phyloP scores from a whole-genome alignment of 2,329 filamentous ascomycete genomes.

The Colletotrichum sp. region DNA sequence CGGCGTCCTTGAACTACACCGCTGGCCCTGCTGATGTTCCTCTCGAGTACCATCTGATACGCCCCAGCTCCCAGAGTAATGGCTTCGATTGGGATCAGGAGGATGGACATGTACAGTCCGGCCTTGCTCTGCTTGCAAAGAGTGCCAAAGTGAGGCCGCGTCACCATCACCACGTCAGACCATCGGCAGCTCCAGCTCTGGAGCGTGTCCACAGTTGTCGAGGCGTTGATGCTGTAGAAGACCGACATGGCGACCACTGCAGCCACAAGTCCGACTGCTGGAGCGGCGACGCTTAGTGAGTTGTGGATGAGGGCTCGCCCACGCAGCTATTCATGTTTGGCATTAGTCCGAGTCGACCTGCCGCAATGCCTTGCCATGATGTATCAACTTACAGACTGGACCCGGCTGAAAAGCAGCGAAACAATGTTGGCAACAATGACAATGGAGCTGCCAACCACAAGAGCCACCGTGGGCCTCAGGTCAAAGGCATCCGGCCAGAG shows the following conservation, averaged over 20 bases:
- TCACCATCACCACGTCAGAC: slow-evolving; percentile 55
- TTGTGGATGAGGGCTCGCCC: background rate
- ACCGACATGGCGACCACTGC: slow-evolving; percentile 60
- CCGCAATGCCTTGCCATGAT: background rate
- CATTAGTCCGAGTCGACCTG: background rate
- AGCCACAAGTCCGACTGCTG: slow-evolving; percentile 35
- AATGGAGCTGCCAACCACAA: slow-evolving; percentile 57
- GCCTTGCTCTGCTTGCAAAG: slow-evolving; percentile 63
- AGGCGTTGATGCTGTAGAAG: slow-evolving; percentile 63
- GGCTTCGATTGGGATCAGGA: slow-evolving; percentile 63
- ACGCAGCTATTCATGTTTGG: background rate
- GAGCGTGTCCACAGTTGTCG: slow-evolving; percentile 56
- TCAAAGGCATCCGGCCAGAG: slow-evolving; percentile 66
- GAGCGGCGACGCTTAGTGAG: slow-evolving; percentile 29
- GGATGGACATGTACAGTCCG: slow-evolving; percentile 57
- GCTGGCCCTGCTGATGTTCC: slow-evolving; percentile 41
- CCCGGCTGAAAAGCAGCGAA: slow-evolving; percentile 54
- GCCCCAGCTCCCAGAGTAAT: slow-evolving; percentile 50
- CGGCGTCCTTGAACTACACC: slow-evolving; percentile 27
- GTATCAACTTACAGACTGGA: slow-evolving; percentile 50
- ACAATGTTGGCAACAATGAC: slow-evolving; percentile 52
- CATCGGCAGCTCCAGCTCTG: slow-evolving; percentile 70
- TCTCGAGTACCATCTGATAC: slow-evolving; percentile 50
- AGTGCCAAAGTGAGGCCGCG: slow-evolving; percentile 58
- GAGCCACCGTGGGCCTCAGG: slow-evolving; percentile 58